Evolutionary conservation across 202 grass and related monocot species (phyloP).

Genomic region (Thinopyrum obtusiflorum): DNA sequence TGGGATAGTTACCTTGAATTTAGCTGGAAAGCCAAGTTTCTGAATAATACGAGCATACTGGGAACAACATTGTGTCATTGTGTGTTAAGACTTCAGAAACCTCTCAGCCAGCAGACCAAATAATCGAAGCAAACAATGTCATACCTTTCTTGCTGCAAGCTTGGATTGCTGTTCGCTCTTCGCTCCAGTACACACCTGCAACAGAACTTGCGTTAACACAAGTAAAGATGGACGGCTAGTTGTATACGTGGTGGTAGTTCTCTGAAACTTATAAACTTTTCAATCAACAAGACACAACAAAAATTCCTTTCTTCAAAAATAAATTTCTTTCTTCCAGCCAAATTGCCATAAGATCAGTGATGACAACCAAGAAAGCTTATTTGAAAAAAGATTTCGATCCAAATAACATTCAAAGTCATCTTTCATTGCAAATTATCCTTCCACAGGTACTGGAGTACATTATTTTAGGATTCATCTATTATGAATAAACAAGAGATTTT

Average conservation of each 20-base stretch:
- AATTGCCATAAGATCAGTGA: not conserved
- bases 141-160: constrained; percentile 92
- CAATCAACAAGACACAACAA: not conserved
- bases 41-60: constrained; percentile 99
- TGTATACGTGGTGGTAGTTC: not conserved
- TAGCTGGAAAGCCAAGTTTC: constrained; percentile 94
- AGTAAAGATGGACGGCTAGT: not conserved
- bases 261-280: not conserved
- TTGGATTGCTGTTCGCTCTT: constrained; percentile 91
- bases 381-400: not conserved
- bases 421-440: not conserved
- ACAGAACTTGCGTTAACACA: constrained; percentile 13
- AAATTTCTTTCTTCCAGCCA: not conserved
- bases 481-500: not conserved
- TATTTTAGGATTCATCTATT: not conserved
- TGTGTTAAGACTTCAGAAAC: constrained; percentile 15
- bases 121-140: constrained; percentile 18
- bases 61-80: constrained; percentile 27
- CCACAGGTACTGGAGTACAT: not conserved
- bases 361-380: not conserved
- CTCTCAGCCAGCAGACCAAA: constrained; percentile 13
- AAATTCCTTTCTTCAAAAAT: not conserved
- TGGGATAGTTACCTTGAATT: constrained; percentile 72
- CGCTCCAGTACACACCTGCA: constrained; percentile 86
- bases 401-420: constrained; percentile 13